Evolutionary conservation across 2,329 filamentous ascomycete species (phyloP), one percentile per base, ranked within the genome.

Genomic region (Pseudocercospora cruenta): DNA sequence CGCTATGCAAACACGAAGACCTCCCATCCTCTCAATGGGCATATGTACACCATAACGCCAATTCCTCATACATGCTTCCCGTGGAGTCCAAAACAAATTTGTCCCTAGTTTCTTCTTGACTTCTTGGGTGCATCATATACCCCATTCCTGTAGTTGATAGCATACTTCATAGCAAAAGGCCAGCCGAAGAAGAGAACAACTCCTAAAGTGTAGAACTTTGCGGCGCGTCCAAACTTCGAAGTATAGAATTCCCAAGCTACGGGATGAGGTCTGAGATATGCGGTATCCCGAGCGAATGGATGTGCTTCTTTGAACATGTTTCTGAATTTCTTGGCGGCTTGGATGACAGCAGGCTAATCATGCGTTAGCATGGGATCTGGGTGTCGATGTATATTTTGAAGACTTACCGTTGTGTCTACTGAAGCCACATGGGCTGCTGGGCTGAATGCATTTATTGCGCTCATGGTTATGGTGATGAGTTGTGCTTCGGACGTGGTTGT

Each of bases 201-300:
- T 9, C 60, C 68, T 10, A 62, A 22, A 1, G 59, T 36, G 26
- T 66, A 70, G 22, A 68, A 54, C 16, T 31, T 60, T 2, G 61
- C 57, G 14, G 68, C 51, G 5, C 68, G 61, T 4, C 59, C 63
- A 14, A 68, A 26, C 19, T 65, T 61, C 14, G 49, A 21, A 1
- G 55, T 26, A 61, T 70, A 67, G 57, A 61, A 62, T 28, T 60
- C 28, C 68, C 68, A 70, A 10, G 63, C 58, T 1, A 70, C 59
- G 6, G 63, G 36, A 45, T 65, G 68, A 28, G 66, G 68, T n/a
- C 43, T 55, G 33, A 63, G 66, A 24, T 24, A 54, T 4, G 28
- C 62, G 14, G 68, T 19, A 1, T 58, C 62, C 10, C 63, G 59
- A 4, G 61, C 63, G 43, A 61, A 60, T 1, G 68, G 66, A 26